These are phyloP conservation scores for Pichia occidentalis DNA, from an alignment of 805 yeast species.

Conservation along the genomic window DNA sequence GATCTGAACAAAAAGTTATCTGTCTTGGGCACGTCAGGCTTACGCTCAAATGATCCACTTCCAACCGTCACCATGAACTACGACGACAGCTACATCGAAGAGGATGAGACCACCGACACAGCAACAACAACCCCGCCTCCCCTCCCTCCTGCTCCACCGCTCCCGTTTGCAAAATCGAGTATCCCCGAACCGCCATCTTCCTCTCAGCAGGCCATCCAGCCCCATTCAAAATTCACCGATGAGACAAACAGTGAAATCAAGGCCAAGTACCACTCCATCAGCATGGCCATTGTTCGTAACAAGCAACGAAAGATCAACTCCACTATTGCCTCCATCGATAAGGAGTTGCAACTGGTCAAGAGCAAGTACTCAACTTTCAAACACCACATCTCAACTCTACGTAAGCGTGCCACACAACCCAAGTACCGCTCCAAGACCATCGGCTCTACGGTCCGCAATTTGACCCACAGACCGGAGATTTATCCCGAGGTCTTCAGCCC, in stretches of 20 bases:
- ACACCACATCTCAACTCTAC: not conserved
- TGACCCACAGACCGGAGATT: no score
- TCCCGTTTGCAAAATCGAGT: no score
- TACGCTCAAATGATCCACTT: not conserved
- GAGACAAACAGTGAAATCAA: constrained; percentile 3
- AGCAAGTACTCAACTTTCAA: constrained; percentile 1
- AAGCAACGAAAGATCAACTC: not conserved
- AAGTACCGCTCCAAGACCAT: no score
- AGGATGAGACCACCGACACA: not conserved
- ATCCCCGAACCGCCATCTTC: no score
- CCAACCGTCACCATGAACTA: not conserved
- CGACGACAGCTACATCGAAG: not conserved
- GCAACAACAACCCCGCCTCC: not conserved
- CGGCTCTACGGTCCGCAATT: no score
- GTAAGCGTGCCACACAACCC: no score
- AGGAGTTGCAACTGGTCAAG: not conserved
- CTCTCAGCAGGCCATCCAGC: no score
- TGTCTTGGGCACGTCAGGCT: constrained; percentile 3
- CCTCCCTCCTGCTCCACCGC: not conserved
- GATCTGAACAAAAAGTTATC: constrained; percentile 8
- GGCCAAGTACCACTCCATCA: constrained; percentile 3
- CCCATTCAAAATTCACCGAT: constrained; percentile 7
- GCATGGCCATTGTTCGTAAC: not conserved
- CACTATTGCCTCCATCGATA: constrained; percentile 2
- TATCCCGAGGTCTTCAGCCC: no score